Base-by-base conservation (phyloP, 371 early-diverging fungal species). In the Rhizopus sp. region DNA sequence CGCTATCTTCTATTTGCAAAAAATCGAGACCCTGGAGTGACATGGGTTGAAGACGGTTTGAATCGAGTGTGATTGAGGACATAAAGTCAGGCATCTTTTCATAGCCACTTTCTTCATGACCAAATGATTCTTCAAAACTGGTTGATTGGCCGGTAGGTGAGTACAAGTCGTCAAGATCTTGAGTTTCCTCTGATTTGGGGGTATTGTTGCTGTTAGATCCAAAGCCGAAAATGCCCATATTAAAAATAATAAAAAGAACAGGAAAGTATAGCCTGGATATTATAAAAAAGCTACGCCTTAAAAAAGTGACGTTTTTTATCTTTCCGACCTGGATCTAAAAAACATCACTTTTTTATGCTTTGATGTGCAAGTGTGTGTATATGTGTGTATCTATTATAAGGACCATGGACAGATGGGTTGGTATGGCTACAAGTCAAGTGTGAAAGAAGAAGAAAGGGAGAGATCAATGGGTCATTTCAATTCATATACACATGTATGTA, bases 11-110 rank as follows among this genome's bases (percentile, higher is more conserved):
- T 9, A 85, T 64, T 57, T 83, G 81, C 58, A 82, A 71, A 52
- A 85, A 80, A 59, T 85, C 81, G 58, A 85, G 74, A n/a, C 85
- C 81, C 52, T 83, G 82, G 5, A 78, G 69, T 30, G 82, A 74
- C 59, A 80, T 72, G 44, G 87, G 85, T 51, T 84, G 85, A 41
- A 87, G 70, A 54, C 76, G 78, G 48, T 73, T 51, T 12, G 83
- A 64, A 55, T 84, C 82, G 30, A 73, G 81, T 31, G 78, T 51
- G 17, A 80, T 62, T 52, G 69, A 67, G 51, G 75, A 64, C 70
- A 85, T 73, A 35, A 32, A 54, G 13, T 54, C 44, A 8, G 39
- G 46, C 15, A 54, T 35, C 32, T 54, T 46, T 33, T 46, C 46
- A 33, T 56, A 56, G n/a, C 57, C 56, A 29, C 48, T 38, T 16